A percentile compares a stretch with the other conserved stretches of the same genome.
Conservation (phyloP, 768 basidiomycete species). For the Leccinum obscurum region DNA sequence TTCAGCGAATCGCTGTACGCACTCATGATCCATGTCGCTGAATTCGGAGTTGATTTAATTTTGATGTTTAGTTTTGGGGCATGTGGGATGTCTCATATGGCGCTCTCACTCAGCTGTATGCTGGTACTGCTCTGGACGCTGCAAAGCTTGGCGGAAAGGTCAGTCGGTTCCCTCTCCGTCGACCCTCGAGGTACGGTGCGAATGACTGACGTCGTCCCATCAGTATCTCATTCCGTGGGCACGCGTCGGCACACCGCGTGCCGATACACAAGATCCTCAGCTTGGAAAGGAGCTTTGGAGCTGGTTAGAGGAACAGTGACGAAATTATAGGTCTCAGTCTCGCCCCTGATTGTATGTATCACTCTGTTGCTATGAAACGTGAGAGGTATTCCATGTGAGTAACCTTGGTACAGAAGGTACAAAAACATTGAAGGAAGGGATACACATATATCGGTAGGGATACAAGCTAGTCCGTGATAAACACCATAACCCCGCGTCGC, state of each 20-base stretch:
- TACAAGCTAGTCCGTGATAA: neutral
- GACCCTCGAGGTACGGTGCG: neutral
- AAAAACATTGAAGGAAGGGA: neutral
- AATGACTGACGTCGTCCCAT: neutral
- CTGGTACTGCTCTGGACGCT: conserved; percentile 7
- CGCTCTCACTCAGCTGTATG: conserved; percentile 13
- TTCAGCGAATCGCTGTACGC: conserved; percentile 4
- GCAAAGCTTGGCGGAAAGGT: conserved; percentile 10
- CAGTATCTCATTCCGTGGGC: conserved; percentile 13
- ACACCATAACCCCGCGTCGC: neutral
- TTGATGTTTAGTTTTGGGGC: neutral
- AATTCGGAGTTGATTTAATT: neutral
- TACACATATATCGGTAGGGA: neutral
- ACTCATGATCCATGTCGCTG: neutral
- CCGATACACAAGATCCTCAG: conserved; percentile 7
- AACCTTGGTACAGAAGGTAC: neutral
- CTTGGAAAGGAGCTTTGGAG: conserved; percentile 14
- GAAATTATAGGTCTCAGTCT: neutral
- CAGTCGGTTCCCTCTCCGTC: neutral
- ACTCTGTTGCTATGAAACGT: neutral
- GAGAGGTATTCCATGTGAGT: neutral
- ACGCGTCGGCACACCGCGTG: neutral
- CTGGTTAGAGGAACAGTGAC: conserved; percentile 14
- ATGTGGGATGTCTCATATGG: conserved; percentile 4
- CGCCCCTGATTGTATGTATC: neutral